These are phyloP conservation scores for Porpolomopsis calyptriformis DNA, from an alignment of 768 basidiomycete species.

Conservation along the genomic window DNA sequence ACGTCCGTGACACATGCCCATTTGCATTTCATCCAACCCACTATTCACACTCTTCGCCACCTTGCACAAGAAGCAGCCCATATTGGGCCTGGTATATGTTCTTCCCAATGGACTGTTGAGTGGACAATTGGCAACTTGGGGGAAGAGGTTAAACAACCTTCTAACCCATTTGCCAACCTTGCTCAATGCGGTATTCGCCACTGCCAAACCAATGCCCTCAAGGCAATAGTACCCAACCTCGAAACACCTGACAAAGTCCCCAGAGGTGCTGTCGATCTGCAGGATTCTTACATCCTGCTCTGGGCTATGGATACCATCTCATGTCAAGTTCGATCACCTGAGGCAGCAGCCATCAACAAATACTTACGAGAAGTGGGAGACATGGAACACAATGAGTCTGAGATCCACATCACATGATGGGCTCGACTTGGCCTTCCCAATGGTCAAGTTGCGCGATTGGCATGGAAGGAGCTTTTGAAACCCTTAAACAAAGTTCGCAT, in stretches of 20 bases:
- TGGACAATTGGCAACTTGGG: constrained; percentile 14
- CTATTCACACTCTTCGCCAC: constrained; percentile 14
- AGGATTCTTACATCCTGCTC: not conserved
- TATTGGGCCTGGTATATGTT: constrained; percentile 10
- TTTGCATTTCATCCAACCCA: constrained; percentile 14
- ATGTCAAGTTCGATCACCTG: not conserved
- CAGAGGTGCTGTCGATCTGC: constrained; percentile 1
- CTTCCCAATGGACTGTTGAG: constrained; percentile 15
- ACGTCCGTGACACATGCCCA: too few species aligned
- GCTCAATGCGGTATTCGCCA: constrained; percentile 8
- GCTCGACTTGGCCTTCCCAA: constrained; percentile 15
- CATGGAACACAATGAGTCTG: not conserved
- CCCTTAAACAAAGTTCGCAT: not conserved
- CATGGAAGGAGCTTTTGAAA: constrained; percentile 12
- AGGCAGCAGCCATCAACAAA: not conserved
- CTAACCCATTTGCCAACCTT: constrained; percentile 15
- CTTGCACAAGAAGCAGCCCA: constrained; percentile 9
- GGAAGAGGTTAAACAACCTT: constrained; percentile 13
- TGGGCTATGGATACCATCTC: constrained; percentile 1
- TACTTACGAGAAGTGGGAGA: not conserved
- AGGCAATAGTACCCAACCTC: too few species aligned
- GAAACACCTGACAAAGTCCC: constrained; percentile 15
- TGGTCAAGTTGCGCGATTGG: constrained; percentile 15
- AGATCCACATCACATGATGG: constrained; percentile 10
- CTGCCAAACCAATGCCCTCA: constrained; percentile 2